Evolutionary conservation across 768 basidiomycete species (phyloP), one percentile per base, ranked within the genome.

Genomic region (Hemileccinum rubropunctum): DNA sequence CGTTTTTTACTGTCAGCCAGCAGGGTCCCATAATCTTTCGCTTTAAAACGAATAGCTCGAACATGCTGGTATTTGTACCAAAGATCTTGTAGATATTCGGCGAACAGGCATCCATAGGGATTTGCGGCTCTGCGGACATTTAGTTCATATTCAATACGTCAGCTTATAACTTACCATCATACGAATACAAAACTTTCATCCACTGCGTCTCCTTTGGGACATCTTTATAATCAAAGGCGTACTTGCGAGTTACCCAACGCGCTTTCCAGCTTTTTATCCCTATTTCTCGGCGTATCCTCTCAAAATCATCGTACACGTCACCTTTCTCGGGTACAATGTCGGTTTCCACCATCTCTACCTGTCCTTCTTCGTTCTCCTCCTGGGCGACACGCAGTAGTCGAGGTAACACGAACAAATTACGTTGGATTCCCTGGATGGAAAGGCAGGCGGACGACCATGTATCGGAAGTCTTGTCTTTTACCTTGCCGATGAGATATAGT

Each of bases 1-100:
- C 86, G 40, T 86, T 79, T 69, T 87, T 86, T 54, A 99, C 79
- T 48, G 86, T 78, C 39, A 99, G 73, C 97, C 97, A 99, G 64
- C 97, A 98, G 0, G 97, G 95, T 1, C 97, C 97, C 94, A 98
- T 98, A 50, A 98, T 97, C 71, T 95, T 97, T 28, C 94, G 83
- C 68, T 98, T 98, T 40, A 98, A 59, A 2, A 94, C 95, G 17
- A 99, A 80, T 10, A 92, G 73, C 65, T 98, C 97, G 58, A 99
- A 99, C 0, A 95, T 88, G 45, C 74, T 91, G 6, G 94, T 95
- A 57, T 84, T 94, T 3, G 95, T 88, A 12, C 97, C 97, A 58
- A 98, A 88, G 11, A 98, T 84, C 49, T 81, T 82, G 30, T 83
- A 77, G 64, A 98, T 95, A 44, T 90, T 95, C 9, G 89, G 84